Conservation (phyloP, 2,329 filamentous ascomycete genomes). For the Pseudogymnoascus pannorum region DNA sequence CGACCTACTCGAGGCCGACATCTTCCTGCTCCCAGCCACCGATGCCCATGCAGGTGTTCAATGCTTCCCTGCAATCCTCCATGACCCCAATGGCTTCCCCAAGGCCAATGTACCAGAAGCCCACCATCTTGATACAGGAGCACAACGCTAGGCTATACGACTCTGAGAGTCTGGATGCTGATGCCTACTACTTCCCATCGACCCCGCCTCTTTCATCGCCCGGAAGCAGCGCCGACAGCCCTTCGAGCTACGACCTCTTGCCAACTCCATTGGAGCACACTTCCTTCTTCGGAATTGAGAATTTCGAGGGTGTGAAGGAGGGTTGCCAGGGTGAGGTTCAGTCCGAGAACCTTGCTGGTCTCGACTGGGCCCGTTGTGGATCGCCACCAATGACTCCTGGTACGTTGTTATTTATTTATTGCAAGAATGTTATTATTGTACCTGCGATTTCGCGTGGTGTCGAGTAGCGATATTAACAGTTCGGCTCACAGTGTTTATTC, state of each 20-base stretch:
- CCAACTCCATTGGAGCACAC: slow-evolving; percentile 72
- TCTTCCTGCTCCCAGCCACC: slow-evolving; percentile 57
- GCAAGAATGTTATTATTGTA: neutral
- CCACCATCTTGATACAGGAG: slow-evolving; percentile 59
- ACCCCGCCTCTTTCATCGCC: slow-evolving; percentile 83
- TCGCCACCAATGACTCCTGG: slow-evolving; percentile 88
- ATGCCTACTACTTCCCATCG: slow-evolving; percentile 65
- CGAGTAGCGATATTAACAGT: slow-evolving; percentile 14
- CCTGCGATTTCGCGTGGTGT: slow-evolving; percentile 1
- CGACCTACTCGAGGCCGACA: slow-evolving; percentile 57
- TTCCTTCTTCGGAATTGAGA: slow-evolving; percentile 66
- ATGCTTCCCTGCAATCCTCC: slow-evolving; percentile 27
- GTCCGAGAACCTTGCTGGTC: slow-evolving; percentile 62
- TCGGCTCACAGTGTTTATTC: slow-evolving; percentile 50
- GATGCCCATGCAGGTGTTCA: slow-evolving; percentile 25
- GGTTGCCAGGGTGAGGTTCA: slow-evolving; percentile 62
- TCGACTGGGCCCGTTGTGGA: slow-evolving; percentile 69
- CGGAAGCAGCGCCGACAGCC: slow-evolving; percentile 80
- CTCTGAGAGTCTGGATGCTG: slow-evolving; percentile 59
- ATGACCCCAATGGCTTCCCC: slow-evolving; percentile 73
- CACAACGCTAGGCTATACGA: slow-evolving; percentile 56
- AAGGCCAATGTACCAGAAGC: slow-evolving; percentile 65
- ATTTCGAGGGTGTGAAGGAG: slow-evolving; percentile 61
- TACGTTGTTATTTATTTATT: slow-evolving; percentile 44
- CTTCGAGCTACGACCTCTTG: slow-evolving; percentile 67